These are phyloP conservation scores for Vachellia collinsii DNA, from an alignment of 306 rosid species.

Conservation along the genomic window DNA sequence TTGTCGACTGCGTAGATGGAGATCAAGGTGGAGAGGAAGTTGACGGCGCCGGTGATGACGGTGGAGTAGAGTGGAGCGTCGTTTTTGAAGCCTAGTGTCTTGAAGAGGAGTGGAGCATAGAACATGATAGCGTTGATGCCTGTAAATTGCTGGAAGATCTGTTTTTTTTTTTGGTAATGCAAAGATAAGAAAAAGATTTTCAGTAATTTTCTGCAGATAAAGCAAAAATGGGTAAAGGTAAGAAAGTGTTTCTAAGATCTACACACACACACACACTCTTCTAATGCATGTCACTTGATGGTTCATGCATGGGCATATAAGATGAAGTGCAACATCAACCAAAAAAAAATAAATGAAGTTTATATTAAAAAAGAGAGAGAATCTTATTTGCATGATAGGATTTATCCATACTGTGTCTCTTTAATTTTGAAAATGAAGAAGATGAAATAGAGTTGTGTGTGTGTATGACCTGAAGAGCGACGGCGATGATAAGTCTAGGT, in stretches of 20 bases:
- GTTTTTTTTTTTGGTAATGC: slow-evolving; percentile 18
- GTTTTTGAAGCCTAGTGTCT: slow-evolving; percentile 67
- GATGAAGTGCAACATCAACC: too few species aligned
- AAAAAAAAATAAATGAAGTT: too few species aligned
- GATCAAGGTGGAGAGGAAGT: slow-evolving; percentile 68
- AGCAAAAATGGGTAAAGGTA: not conserved
- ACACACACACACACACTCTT: not conserved
- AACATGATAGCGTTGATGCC: slow-evolving; percentile 97
- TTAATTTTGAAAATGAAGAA: not conserved
- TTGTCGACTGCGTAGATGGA: slow-evolving; percentile 84
- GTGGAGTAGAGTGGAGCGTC: slow-evolving; percentile 88
- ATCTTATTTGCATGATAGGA: not conserved
- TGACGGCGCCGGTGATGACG: slow-evolving; percentile 88
- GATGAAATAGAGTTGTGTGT: not conserved
- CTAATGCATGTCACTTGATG: not conserved
- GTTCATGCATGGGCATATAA: not conserved
- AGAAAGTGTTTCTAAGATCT: not conserved
- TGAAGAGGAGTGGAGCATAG: slow-evolving; percentile 79
- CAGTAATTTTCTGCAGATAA: not conserved
- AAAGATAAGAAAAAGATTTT: not conserved
- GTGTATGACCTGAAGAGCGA: slow-evolving; percentile 58
- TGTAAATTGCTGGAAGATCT: slow-evolving; percentile 88
- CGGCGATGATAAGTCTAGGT: slow-evolving; percentile 72
- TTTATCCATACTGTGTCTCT: not conserved
- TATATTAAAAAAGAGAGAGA: too few species aligned